Percentiles rank a stretch among this genome's conserved stretches.
These are phyloP conservation scores for Cutaneotrichosporon cyanovorans DNA, from an alignment of 1,284 basidiomycete species.

Conservation along the genomic window DNA sequence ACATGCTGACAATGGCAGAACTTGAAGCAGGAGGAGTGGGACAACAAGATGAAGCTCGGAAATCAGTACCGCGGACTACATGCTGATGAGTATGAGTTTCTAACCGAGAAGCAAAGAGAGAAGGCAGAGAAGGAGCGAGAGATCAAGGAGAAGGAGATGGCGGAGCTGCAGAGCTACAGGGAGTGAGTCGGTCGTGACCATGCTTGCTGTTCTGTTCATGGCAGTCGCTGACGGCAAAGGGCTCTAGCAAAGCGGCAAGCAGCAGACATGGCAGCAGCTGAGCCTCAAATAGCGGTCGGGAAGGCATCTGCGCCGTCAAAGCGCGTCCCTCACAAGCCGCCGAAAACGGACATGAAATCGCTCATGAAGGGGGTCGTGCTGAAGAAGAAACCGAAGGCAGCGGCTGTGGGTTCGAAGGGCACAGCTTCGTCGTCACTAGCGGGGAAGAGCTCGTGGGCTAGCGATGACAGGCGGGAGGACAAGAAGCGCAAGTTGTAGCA, in stretches of 20 bases:
- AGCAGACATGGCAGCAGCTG: slow-evolving; percentile 11
- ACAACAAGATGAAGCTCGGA: slow-evolving; percentile 81
- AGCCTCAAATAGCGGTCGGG: slow-evolving; percentile 6
- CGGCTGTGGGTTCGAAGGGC: background rate
- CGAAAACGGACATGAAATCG: slow-evolving; percentile 41
- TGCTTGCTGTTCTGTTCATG: too few relatives aligned
- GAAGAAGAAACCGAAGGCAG: slow-evolving; percentile 36
- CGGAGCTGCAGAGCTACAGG: slow-evolving; percentile 42
- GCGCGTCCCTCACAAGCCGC: slow-evolving; percentile 24
- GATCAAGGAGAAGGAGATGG: slow-evolving; percentile 66
- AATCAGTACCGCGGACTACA: slow-evolving; percentile 87
- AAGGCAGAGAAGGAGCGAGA: slow-evolving; percentile 66
- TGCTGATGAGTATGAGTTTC: slow-evolving; percentile 81
- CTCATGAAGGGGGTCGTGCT: slow-evolving; percentile 45
- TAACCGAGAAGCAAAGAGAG: slow-evolving; percentile 70
- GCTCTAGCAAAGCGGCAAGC: slow-evolving; percentile 26
- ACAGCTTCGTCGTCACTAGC: background rate
- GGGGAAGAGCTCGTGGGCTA: background rate
- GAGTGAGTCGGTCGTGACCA: slow-evolving; percentile 6
- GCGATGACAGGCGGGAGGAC: background rate
- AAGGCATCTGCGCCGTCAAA: slow-evolving; percentile 3
- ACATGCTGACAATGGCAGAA: slow-evolving; percentile 47
- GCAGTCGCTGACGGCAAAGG: slow-evolving; percentile 16
- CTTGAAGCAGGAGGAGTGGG: slow-evolving; percentile 89
- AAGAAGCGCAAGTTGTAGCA: too few relatives aligned